Percentiles rank a stretch among this genome's conserved stretches.
Conservation (phyloP, 2,329 filamentous ascomycete genomes). For the Fusarium coicis region DNA sequence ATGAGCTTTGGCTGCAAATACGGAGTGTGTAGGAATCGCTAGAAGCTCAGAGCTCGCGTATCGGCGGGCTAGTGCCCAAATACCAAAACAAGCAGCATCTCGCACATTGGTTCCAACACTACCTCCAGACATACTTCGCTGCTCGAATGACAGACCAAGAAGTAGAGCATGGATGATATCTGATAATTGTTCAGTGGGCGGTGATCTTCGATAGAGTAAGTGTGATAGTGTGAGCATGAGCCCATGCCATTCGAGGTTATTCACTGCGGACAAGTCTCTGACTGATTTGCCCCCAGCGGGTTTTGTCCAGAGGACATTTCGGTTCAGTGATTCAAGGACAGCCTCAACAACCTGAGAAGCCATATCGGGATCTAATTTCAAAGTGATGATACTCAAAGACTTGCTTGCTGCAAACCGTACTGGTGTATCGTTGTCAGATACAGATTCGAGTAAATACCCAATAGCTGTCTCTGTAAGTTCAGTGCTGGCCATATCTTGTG, state of each 20-base stretch:
- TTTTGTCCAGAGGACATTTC: conserved; percentile 66
- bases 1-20: conserved; percentile 54
- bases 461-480: conserved; percentile 82
- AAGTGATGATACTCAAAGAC: conserved; percentile 85
- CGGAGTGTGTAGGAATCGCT: conserved; percentile 63
- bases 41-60: conserved; percentile 85
- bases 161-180: conserved; percentile 82
- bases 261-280: conserved; percentile 77
- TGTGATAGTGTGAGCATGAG: conserved; percentile 88
- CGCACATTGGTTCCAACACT: conserved; percentile 90
- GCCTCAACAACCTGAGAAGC: conserved; percentile 88
- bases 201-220: conserved; percentile 84
- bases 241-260: conserved; percentile 91
- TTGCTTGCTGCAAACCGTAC: conserved; percentile 93
- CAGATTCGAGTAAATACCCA: conserved; percentile 79
- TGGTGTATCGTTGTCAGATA: conserved; percentile 90
- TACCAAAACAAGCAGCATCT: conserved; percentile 94
- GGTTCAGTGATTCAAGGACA: conserved; percentile 75
- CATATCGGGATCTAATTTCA: conserved; percentile 83
- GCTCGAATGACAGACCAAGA: conserved; percentile 87
- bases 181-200: conserved; percentile 75
- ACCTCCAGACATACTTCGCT: conserved; percentile 84
- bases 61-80: conserved; percentile 90
- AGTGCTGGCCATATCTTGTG: conserved; percentile 54
- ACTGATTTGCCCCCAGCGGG: conserved; percentile 51